A percentile compares a stretch with the other conserved stretches of the same genome.
Evolutionary conservation across 331 rosid species (phyloP).

Genomic region (Malus hybrid): DNA sequence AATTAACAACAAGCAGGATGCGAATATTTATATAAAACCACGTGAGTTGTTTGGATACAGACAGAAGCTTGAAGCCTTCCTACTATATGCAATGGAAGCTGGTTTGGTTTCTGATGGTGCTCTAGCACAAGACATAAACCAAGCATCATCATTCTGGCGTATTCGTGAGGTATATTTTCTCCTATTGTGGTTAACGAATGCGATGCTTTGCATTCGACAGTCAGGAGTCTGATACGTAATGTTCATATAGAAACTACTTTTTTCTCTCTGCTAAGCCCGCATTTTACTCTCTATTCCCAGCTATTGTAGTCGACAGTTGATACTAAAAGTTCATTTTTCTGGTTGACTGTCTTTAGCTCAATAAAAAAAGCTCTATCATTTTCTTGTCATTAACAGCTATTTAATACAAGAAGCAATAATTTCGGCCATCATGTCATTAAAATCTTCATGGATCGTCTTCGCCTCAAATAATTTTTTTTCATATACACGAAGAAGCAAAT

Average conservation of each 20-base stretch:
- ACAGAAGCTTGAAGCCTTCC: constrained; percentile 94
- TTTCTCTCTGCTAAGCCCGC: background rate
- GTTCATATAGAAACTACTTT: background rate
- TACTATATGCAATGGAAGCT: constrained; percentile 73
- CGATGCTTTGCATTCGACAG: background rate
- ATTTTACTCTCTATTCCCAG: background rate
- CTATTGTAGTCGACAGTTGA: too few species aligned
- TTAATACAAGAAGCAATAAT: background rate
- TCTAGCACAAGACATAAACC: constrained; percentile 93
- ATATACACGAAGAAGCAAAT: background rate
- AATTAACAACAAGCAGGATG: background rate
- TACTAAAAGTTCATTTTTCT: too few species aligned
- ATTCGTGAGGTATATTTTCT: constrained; percentile 67
- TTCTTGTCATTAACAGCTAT: background rate
- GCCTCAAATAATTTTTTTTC: too few species aligned
- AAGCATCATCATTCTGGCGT: constrained; percentile 85
- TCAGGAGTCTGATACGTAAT: background rate
- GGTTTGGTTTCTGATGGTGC: constrained; percentile 87
- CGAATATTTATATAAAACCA: background rate
- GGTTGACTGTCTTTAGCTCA: too few species aligned
- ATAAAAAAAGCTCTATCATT: background rate
- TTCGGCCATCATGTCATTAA: background rate
- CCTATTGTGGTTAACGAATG: background rate
- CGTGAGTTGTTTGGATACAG: constrained; percentile 36
- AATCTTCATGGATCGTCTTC: background rate